A percentile compares a stretch with the other conserved stretches of the same genome.
phyloP scores from a whole-genome alignment of 148 eudicot species.

The Vaccinium darrowii region DNA sequence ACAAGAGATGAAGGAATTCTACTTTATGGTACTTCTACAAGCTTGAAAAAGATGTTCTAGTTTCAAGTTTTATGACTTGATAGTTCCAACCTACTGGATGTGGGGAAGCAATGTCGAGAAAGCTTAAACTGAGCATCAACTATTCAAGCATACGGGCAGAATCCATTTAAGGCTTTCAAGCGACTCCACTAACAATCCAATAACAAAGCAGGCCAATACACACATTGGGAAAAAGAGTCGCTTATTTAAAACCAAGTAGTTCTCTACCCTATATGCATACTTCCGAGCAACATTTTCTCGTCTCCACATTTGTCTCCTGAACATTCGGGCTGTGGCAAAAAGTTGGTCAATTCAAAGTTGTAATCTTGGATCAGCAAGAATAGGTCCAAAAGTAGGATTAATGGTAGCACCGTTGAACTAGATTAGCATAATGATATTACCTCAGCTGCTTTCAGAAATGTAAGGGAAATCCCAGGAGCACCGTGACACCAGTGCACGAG shows the following conservation, averaged over 20 bases:
- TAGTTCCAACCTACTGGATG: slow-evolving; percentile 3
- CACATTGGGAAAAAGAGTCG: background rate
- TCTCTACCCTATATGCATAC: background rate
- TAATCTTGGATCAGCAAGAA: background rate
- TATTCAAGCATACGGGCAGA: background rate
- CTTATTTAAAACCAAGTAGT: background rate
- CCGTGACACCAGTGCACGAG: slow-evolving; percentile 73
- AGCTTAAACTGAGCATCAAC: background rate
- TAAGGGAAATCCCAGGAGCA: slow-evolving; percentile 59
- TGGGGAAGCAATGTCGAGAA: background rate
- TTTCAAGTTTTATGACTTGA: background rate
- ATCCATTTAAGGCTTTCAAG: background rate
- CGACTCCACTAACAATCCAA: background rate
- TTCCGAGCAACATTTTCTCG: background rate
- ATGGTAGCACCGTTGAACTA: background rate
- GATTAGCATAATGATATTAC: slow-evolving; percentile 22
- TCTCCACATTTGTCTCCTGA: background rate
- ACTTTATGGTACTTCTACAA: background rate
- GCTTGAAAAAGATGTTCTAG: background rate
- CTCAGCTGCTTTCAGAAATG: slow-evolving; percentile 60
- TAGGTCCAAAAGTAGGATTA: background rate
- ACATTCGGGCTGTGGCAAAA: background rate
- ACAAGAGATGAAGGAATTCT: background rate
- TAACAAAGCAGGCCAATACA: background rate
- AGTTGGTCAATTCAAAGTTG: background rate